These are phyloP conservation scores for Sporobolomyces roseus DNA, from an alignment of 768 basidiomycete species.

Conservation along the genomic window DNA sequence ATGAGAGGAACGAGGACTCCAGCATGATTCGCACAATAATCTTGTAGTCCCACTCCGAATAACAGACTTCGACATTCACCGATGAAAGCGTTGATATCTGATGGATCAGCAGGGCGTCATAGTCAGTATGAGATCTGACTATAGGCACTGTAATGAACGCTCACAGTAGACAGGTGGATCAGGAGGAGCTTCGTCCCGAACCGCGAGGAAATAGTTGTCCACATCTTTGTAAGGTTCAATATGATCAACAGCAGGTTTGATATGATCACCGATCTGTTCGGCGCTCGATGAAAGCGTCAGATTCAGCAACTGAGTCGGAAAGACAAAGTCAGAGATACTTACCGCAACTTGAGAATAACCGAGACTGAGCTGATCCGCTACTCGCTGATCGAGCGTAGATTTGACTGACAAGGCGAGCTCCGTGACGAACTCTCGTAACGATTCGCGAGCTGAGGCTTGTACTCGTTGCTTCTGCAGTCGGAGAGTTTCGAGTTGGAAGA, in stretches of 20 bases:
- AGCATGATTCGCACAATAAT: constrained; percentile 40
- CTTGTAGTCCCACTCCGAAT: constrained; percentile 42
- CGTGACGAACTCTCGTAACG: constrained; percentile 38
- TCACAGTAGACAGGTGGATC: constrained; percentile 37
- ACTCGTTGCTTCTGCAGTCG: constrained; percentile 43
- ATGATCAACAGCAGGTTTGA: constrained; percentile 7
- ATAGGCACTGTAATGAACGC: not conserved
- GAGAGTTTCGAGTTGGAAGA: constrained; percentile 44
- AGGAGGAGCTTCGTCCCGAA: not conserved
- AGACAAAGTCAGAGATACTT: not conserved
- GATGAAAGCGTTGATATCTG: constrained; percentile 41
- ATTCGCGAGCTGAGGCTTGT: constrained; percentile 31
- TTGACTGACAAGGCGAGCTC: constrained; percentile 38
- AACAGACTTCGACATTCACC: constrained; percentile 42
- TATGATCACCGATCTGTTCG: constrained; percentile 31
- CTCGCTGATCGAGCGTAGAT: not conserved
- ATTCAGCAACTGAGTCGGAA: not conserved
- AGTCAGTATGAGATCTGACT: not conserved
- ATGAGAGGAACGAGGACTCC: constrained; percentile 32
- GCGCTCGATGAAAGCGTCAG: accelerated
- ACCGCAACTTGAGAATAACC: constrained; percentile 23
- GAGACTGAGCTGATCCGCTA: constrained; percentile 14
- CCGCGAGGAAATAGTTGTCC: not conserved
- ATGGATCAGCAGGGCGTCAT: not conserved
- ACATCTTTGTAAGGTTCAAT: constrained; percentile 33